Evolutionary conservation across 345 rosid genomes (phyloP).

Genomic region (Citrus trifoliata): DNA sequence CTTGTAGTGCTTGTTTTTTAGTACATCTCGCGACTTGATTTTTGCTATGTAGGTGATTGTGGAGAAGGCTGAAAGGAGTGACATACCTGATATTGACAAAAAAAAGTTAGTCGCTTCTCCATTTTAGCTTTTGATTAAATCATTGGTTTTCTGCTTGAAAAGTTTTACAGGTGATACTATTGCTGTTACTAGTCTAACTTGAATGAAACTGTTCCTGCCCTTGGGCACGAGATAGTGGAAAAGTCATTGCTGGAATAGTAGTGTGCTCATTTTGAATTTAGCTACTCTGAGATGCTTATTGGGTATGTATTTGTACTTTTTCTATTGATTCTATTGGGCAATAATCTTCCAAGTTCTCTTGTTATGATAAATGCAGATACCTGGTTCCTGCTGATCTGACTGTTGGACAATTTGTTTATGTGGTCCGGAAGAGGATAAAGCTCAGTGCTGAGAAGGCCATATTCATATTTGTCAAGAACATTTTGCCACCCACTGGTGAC

Average conservation of each 20-base stretch:
- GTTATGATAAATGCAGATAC: conserved; percentile 29
- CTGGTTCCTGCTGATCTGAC: conserved; percentile 69
- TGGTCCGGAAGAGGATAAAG: conserved; percentile 67
- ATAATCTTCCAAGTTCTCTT: not conserved
- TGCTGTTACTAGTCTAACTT: not conserved
- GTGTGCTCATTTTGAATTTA: not conserved
- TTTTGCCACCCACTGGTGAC: conserved; percentile 62
- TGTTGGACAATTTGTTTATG: conserved; percentile 66
- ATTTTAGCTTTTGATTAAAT: not conserved
- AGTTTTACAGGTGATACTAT: not conserved
- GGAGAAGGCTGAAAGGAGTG: conserved; percentile 51
- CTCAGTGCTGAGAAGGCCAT: conserved; percentile 71
- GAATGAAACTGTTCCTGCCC: not conserved
- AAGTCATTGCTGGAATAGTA: not conserved
- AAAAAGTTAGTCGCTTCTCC: conserved; percentile 36
- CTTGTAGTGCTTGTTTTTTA: not conserved
- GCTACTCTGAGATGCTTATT: not conserved
- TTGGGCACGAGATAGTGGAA: not conserved
- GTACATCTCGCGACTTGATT: not conserved
- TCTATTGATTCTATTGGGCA: not conserved
- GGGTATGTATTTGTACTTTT: not conserved
- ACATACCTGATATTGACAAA: conserved; percentile 47
- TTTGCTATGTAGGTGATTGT: conserved; percentile 37
- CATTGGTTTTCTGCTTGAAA: not conserved
- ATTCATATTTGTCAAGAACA: conserved; percentile 60